phyloP scores from a whole-genome alignment of 495 filamentous ascomycete species.

The Lophiostoma macrostomum region DNA sequence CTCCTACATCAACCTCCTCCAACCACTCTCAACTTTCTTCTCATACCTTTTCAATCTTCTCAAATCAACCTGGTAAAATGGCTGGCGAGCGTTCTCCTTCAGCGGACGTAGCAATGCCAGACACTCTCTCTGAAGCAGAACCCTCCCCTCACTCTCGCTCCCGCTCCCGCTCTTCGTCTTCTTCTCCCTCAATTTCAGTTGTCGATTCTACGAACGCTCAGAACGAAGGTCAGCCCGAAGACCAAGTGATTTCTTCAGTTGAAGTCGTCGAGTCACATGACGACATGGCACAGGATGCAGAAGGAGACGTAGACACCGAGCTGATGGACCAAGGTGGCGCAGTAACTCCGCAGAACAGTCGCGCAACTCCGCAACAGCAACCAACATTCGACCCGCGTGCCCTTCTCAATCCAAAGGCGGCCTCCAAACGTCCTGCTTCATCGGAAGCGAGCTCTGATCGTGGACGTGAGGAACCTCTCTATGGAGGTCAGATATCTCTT shows the following conservation, averaged over 20 bases:
- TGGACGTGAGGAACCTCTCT: conserved; percentile 1
- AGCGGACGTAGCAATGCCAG: no score
- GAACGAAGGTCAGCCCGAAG: no score
- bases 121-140: no score
- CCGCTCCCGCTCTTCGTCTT: neutral
- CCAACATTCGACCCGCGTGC: conserved; percentile 31
- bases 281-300: no score
- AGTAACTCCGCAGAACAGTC: neutral
- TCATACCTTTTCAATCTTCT: neutral
- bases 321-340: conserved; percentile 1
- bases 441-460: conserved; percentile 12
- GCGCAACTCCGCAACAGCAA: neutral
- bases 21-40: neutral
- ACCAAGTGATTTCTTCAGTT: no score
- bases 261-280: no score
- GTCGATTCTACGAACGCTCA: neutral
- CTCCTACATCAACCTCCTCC: neutral
- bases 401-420: conserved; percentile 37
- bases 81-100: no score
- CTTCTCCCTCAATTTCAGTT: neutral
- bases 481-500: conserved; percentile 10
- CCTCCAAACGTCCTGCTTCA: conserved; percentile 21
- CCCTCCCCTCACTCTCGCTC: no score
- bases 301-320: no score
- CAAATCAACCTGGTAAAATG: neutral